Evolutionary conservation across 768 basidiomycete species (phyloP).

Genomic region (Pleurotus eryngii): DNA sequence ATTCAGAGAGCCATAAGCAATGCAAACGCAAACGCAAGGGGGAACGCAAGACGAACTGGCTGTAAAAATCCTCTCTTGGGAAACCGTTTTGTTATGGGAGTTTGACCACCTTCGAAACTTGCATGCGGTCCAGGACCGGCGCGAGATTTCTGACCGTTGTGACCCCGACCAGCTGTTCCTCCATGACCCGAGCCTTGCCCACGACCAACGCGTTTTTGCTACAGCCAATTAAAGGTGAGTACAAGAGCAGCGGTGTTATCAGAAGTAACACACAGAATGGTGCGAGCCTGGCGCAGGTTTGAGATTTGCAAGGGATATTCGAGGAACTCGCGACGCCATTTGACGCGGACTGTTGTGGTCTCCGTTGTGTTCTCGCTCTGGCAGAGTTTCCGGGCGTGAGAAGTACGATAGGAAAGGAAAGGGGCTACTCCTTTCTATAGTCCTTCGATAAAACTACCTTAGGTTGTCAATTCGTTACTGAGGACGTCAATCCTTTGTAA

Average conservation of each 20-base stretch:
- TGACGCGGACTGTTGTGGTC: no score
- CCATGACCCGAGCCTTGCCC: conserved; percentile 92
- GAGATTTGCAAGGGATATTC: conserved; percentile 68
- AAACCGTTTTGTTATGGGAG: conserved; percentile 83
- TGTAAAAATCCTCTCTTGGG: conserved; percentile 93
- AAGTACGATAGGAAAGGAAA: no score
- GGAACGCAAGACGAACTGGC: conserved; percentile 60
- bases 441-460: no score
- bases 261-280: conserved; percentile 47
- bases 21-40: not conserved
- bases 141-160: conserved; percentile 94
- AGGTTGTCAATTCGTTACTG: no score
- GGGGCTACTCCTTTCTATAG: no score
- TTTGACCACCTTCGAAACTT: conserved; percentile 97
- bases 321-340: conserved; percentile 21
- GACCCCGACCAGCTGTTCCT: conserved; percentile 88
- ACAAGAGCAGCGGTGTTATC: not conserved
- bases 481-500: no score
- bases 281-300: conserved; percentile 68
- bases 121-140: conserved; percentile 80
- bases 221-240: conserved; percentile 10
- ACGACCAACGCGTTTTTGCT: conserved; percentile 95
- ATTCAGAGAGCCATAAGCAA: not conserved
- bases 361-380: no score
- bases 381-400: no score